Evolutionary conservation across 805 yeast genomes (phyloP), one percentile per base, ranked within the genome.

Genomic region (Yarrowia porcina): DNA sequence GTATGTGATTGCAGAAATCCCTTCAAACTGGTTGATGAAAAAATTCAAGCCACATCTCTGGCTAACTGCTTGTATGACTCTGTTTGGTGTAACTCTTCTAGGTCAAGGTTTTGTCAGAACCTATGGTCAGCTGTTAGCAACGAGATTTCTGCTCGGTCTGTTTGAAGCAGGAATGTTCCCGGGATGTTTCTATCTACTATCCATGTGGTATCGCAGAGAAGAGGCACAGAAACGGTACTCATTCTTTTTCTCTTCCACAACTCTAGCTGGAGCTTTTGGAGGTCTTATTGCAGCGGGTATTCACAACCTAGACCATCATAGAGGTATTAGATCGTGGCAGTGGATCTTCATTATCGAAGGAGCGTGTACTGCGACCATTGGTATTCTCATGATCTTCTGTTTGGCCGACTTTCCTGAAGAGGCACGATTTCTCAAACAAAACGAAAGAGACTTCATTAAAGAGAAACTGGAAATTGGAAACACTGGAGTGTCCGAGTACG

Each of bases 141-240:
- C 88, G 56, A 80, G 93, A 64, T 80, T 86, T 66, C 75, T 88
- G 42, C 77, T 87, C 17, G 93, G 93, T 65, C 70, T 84, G 44
- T 80, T 84, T 66, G 93, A 88, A 73, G 80, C 88, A 30, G 86
- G 89, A 38, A 82, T 87, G 68, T 87, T 87, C 76, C 92, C 92
- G 1, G 87, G 89, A 18, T 83, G 88, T 67, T 88, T 87, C 71
- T 88, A 86, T 72, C 78, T 87, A 63, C 77, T 87, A 69, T 78
- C 88, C 32, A 83, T 83, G 73, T 87, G 85, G 76, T 87, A 87
- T 73, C 76, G 83, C 35, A 80, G 85, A 61, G 73, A 73, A 17
- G 92, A 87, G 72, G 82, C 90, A 12, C 90, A 86, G 74, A 81
- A 84, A 70, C 75, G 93, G 57, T 86, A 85, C 72, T 80, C 87